phyloP scores from a whole-genome alignment of 1,139 yeast species.

The Blastobotrys petasosporus region DNA sequence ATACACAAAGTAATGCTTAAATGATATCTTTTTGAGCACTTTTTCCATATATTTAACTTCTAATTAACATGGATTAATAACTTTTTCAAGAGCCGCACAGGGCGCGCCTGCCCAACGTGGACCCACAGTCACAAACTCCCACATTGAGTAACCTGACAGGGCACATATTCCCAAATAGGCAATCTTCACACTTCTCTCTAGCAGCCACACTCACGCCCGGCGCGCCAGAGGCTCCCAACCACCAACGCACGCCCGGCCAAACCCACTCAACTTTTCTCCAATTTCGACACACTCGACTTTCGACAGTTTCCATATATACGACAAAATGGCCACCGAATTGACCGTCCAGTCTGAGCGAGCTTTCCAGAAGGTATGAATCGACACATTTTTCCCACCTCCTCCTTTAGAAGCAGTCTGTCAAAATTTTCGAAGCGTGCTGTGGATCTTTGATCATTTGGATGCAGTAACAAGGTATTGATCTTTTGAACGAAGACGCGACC shows the following conservation, averaged over 20 bases:
- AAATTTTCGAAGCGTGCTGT: not conserved
- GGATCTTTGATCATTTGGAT: not conserved
- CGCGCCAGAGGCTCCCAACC: not conserved
- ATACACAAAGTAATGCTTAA: too few species aligned
- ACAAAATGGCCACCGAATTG: conserved; percentile 96
- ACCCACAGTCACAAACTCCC: too few species aligned
- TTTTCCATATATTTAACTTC: too few species aligned
- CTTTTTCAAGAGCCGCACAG: too few species aligned
- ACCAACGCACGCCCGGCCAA: not conserved
- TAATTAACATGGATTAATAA: too few species aligned
- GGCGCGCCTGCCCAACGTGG: too few species aligned
- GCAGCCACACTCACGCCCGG: conserved; percentile 1
- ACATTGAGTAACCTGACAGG: too few species aligned
- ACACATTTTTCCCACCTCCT: not conserved
- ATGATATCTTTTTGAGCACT: too few species aligned
- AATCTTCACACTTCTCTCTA: not conserved
- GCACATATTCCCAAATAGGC: too few species aligned
- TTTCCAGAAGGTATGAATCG: conserved; percentile 87
- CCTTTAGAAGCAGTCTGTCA: not conserved
- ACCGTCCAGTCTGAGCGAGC: conserved; percentile 99
- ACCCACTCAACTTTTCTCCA: conserved; percentile 12
- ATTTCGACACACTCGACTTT: too few species aligned
- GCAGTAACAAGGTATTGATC: too few species aligned
- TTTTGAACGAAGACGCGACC: not conserved
- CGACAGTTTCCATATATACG: too few species aligned